Evolutionary conservation across 2,329 filamentous ascomycete genomes (phyloP).

Genomic region (Aspergillus uvarum): DNA sequence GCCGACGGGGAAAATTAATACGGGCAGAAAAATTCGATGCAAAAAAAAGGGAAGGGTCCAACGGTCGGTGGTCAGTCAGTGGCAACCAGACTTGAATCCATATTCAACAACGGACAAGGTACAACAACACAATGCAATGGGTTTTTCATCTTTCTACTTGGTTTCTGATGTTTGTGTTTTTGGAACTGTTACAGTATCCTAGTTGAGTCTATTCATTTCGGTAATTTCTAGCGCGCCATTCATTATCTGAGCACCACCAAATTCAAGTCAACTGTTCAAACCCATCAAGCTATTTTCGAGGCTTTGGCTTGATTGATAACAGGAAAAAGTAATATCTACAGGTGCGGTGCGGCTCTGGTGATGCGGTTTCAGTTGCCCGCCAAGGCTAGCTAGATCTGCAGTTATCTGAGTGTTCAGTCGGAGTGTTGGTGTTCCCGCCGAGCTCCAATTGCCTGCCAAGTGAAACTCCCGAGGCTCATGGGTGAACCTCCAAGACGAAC

Average conservation of each 20-base stretch:
- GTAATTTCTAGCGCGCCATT: too few relatives aligned
- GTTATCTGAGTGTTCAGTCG: too few relatives aligned
- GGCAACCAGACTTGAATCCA: conserved; percentile 5
- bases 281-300: too few relatives aligned
- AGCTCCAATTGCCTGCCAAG: background rate
- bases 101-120: background rate
- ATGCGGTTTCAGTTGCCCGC: background rate
- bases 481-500: background rate
- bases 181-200: too few relatives aligned
- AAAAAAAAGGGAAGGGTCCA: background rate
- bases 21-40: background rate
- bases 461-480: background rate
- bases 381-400: background rate
- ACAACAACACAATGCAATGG: too few relatives aligned
- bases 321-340: background rate
- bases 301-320: background rate
- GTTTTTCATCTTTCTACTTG: too few relatives aligned
- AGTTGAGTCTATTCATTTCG: too few relatives aligned
- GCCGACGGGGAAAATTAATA: background rate
- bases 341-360: background rate
- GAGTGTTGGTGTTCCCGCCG: background rate
- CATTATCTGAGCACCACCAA: too few relatives aligned
- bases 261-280: background rate
- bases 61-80: background rate
- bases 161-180: too few relatives aligned